phyloP scores from a whole-genome alignment of 352 stramenopile species.

The Phytophthora sojae region DNA sequence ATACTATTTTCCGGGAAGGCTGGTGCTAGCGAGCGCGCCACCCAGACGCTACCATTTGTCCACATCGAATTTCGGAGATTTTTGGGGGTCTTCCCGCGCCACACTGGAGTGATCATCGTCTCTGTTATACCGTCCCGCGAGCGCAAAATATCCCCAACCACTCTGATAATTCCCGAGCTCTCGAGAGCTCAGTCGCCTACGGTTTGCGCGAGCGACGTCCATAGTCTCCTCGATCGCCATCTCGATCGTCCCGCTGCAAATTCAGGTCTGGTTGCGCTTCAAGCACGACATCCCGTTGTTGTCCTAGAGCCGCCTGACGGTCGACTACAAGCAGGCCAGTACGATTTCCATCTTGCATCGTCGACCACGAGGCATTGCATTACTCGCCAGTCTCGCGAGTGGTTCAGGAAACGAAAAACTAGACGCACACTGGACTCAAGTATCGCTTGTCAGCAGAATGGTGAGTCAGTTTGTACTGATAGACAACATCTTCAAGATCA shows the following conservation, averaged over 20 bases:
- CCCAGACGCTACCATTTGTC: too few species aligned
- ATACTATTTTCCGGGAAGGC: too few species aligned
- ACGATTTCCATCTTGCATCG: constrained; percentile 7
- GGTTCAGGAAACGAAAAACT: constrained; percentile 11
- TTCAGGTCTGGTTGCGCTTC: constrained; percentile 18
- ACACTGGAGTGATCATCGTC: too few species aligned
- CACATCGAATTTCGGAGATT: too few species aligned
- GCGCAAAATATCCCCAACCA: too few species aligned
- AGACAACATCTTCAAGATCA: not conserved
- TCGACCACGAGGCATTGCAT: constrained; percentile 5
- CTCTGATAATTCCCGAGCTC: too few species aligned
- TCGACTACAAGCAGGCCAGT: constrained; percentile 2
- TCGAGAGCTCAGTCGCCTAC: too few species aligned
- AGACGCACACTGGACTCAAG: constrained; percentile 20
- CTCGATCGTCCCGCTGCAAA: constrained; percentile 1
- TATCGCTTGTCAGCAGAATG: constrained; percentile 1
- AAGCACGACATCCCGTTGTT: not conserved
- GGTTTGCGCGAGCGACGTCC: too few species aligned
- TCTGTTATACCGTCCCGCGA: too few species aligned
- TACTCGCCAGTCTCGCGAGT: constrained; percentile 11
- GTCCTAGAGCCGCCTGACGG: not conserved
- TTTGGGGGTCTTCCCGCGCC: too few species aligned
- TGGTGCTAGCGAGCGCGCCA: too few species aligned
- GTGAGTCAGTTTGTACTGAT: not conserved
- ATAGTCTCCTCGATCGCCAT: constrained; percentile 25